phyloP scores from a whole-genome alignment of 441 rosid genomes.

The Euphorbia schlechtendalii region DNA sequence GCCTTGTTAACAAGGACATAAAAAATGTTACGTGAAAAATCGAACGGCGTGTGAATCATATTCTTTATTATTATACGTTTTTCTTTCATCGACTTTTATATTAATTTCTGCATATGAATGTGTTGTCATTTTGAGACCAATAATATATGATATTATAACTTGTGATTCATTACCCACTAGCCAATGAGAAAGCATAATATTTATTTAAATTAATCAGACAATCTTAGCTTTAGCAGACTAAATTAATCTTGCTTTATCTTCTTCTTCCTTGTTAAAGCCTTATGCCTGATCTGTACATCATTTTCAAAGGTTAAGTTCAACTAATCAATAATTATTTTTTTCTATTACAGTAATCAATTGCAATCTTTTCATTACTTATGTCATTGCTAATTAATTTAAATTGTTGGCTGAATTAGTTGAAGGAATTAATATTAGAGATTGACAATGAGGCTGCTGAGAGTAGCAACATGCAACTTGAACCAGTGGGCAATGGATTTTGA shows the following conservation, averaged over 20 bases:
- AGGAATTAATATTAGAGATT: not conserved
- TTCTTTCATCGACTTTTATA: too few species aligned
- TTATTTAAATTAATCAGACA: not conserved
- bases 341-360: not conserved
- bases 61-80: not conserved
- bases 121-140: not conserved
- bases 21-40: not conserved
- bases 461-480: slow-evolving; percentile 84
- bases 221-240: not conserved
- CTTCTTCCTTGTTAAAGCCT: not conserved
- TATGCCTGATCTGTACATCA: not conserved
- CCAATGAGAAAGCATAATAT: not conserved
- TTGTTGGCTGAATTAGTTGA: not conserved
- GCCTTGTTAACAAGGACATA: too few species aligned
- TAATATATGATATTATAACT: too few species aligned
- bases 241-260: not conserved
- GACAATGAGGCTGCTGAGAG: slow-evolving; percentile 72
- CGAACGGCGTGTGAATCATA: not conserved
- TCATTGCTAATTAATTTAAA: not conserved
- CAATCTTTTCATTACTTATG: not conserved
- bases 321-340: not conserved
- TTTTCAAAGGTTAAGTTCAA: not conserved
- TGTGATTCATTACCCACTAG: not conserved
- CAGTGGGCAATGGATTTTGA: slow-evolving; percentile 98
- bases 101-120: too few species aligned